Base-by-base conservation (phyloP, 208 protist species). In the Strigomonas galati region DNA sequence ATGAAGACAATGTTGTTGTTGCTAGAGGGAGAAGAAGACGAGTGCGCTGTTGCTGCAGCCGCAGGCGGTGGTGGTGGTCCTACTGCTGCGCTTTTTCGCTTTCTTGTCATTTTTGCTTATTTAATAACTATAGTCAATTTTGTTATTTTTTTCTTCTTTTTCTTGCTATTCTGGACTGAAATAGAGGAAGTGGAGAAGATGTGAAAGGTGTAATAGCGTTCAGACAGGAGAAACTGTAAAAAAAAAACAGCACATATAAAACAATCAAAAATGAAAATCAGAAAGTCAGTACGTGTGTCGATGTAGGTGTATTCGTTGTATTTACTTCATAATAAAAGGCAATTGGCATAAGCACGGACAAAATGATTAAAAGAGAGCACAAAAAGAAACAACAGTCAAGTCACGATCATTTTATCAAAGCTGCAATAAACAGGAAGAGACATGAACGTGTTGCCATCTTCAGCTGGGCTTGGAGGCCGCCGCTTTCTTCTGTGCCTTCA, bases 1-100 rank as follows among this genome's bases (percentile, higher is more conserved):
- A 92, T 74, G n/a, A 83, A 76, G 15, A 63, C 35, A 40, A 40
- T 10, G 35, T 10, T 40, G n/a, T n/a, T n/a, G n/a, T n/a, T n/a
- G n/a, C n/a, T n/a, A n/a, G n/a, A n/a, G n/a, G n/a, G n/a, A n/a
- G n/a, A n/a, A n/a, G n/a, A 28, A n/a, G 27, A 56, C 23, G 51
- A 10, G 23, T 26, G n/a, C 14, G 14, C 7, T 26, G 51, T 56
- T 56, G 17, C 51, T 56, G 14, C 23, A 28, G n/a, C 51, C 10
- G 12, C 23, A 24, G 51, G 23, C 51, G 51, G 30, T n/a, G 17
- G 15, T 12, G 6, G 9, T 59, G 9, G 21, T 31, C 30, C 30
- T 35, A 2, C 23, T 6, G 7, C 17, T 59, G 54, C 14, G 9
- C 31, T 59, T 21, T 59, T 7, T 54, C 14, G 4, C 14, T 59